Conservation (phyloP, 768 basidiomycete species). For the Terana coerulea region DNA sequence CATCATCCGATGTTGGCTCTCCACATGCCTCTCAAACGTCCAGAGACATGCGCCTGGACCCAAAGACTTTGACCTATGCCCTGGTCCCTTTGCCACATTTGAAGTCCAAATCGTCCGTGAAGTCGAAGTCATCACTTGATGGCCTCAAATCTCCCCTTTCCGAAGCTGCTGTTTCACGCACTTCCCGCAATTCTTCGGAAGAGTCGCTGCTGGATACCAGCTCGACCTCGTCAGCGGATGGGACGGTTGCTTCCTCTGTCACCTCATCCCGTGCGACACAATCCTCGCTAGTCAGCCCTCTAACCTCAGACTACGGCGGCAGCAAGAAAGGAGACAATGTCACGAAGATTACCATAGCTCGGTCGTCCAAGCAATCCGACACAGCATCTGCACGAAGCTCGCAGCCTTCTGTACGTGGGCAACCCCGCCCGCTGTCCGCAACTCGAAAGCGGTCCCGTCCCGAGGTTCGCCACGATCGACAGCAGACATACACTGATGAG, state of each 20-base stretch:
- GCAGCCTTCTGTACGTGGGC: conserved; percentile 8
- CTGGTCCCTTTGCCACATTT: conserved; percentile 22
- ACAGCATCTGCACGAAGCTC: conserved; percentile 13
- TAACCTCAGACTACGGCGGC: conserved; percentile 19
- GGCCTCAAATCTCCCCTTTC: conserved; percentile 25
- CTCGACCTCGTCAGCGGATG: conserved; percentile 17
- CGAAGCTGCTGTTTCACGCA: conserved; percentile 22
- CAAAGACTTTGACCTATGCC: conserved; percentile 25
- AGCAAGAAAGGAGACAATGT: conserved; percentile 5
- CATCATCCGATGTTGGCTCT: conserved; percentile 35
- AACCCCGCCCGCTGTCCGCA: conserved; percentile 10
- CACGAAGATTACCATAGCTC: conserved; percentile 20
- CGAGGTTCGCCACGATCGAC: conserved; percentile 13
- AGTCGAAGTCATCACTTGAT: conserved; percentile 4
- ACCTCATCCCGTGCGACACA: conserved; percentile 36
- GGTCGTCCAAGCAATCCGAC: conserved; percentile 12
- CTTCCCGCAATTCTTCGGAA: conserved; percentile 32
- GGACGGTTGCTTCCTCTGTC: conserved; percentile 29
- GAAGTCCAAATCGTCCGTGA: conserved; percentile 22
- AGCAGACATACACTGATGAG: conserved; percentile 42
- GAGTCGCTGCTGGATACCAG: conserved; percentile 33
- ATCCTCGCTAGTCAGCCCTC: conserved; percentile 34
- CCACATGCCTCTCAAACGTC: conserved; percentile 48
- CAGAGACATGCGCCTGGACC: conserved; percentile 25
- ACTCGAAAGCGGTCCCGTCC: conserved; percentile 16